A percentile compares a stretch with the other conserved stretches of the same genome.
Conservation (phyloP, 805 yeast species). For the Scheffersomyces lignosus region DNA sequence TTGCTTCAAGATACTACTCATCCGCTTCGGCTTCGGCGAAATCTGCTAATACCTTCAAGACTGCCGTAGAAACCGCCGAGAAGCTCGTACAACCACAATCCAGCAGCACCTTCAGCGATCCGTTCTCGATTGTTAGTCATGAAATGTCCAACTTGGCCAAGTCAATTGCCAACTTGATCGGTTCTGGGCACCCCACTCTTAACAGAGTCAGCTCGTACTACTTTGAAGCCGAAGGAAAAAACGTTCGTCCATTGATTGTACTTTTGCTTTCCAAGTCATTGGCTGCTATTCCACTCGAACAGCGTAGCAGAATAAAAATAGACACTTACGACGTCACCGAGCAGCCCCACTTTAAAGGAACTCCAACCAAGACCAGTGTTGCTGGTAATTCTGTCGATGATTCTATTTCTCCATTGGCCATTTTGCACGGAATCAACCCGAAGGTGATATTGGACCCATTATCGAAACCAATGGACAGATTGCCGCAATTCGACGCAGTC, state of each 20-base stretch:
- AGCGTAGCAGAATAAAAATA: slow-evolving; percentile 63
- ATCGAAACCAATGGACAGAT: slow-evolving; percentile 71
- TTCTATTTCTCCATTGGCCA: slow-evolving; percentile 75
- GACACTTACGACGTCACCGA: slow-evolving; percentile 66
- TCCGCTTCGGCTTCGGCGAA: neutral
- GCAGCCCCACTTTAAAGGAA: slow-evolving; percentile 62
- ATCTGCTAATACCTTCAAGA: slow-evolving; percentile 20
- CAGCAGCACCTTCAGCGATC: slow-evolving; percentile 61
- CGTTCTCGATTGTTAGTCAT: slow-evolving; percentile 84
- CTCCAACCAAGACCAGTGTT: slow-evolving; percentile 52
- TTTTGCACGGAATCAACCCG: slow-evolving; percentile 92
- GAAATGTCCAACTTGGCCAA: slow-evolving; percentile 90
- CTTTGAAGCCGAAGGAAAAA: slow-evolving; percentile 95
- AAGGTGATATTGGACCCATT: slow-evolving; percentile 76
- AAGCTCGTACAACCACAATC: slow-evolving; percentile 65
- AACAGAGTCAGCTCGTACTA: slow-evolving; percentile 93
- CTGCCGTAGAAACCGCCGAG: slow-evolving; percentile 75
- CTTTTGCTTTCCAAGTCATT: slow-evolving; percentile 80
- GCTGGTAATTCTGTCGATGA: slow-evolving; percentile 62
- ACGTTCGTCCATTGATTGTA: slow-evolving; percentile 89
- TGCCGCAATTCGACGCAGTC: slow-evolving; percentile 57
- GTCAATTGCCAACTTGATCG: slow-evolving; percentile 82
- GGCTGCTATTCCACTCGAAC: slow-evolving; percentile 64
- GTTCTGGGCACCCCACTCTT: slow-evolving; percentile 91
- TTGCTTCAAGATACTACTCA: no score